Conservation (phyloP, 768 basidiomycete species). For the Rhodotorula taiwanensis region DNA sequence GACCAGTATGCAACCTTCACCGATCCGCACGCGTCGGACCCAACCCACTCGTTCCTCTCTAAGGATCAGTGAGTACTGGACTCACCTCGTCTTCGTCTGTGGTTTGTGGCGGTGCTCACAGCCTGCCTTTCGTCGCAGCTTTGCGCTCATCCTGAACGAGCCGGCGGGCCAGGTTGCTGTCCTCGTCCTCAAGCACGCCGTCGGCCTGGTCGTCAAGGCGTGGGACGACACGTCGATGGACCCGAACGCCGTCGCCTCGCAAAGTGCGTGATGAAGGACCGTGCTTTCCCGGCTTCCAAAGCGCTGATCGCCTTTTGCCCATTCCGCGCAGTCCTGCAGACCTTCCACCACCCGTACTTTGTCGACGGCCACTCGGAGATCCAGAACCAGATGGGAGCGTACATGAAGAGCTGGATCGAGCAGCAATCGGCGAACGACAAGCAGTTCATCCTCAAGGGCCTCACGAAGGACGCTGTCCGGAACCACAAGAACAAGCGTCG, state of each 20-base stretch:
- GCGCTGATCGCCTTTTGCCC: background rate
- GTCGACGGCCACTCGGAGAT: conserved; percentile 58
- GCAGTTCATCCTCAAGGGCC: conserved; percentile 49
- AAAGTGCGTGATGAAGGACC: conserved; percentile 1
- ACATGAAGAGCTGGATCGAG: conserved; percentile 46
- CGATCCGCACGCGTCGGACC: conserved; percentile 59
- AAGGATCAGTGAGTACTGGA: conserved; percentile 45
- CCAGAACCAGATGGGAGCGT: conserved; percentile 67
- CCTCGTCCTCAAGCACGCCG: conserved; percentile 45
- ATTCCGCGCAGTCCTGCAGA: conserved; percentile 49
- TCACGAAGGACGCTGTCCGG: conserved; percentile 56
- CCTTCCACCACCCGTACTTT: conserved; percentile 81
- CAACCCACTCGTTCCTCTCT: conserved; percentile 36
- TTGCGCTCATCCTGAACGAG: conserved; percentile 49
- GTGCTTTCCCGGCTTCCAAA: background rate
- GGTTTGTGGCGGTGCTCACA: conserved; percentile 14
- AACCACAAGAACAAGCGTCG: conserved; percentile 64
- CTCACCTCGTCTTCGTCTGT: background rate
- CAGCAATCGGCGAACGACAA: conserved; percentile 53
- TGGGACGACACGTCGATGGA: conserved; percentile 45
- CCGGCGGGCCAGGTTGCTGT: conserved; percentile 46
- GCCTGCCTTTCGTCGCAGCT: conserved; percentile 51
- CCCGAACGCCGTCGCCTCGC: conserved; percentile 20
- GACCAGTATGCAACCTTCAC: conserved; percentile 68
- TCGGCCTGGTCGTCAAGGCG: conserved; percentile 46